A percentile compares a stretch with the other conserved stretches of the same genome.
These are phyloP conservation scores for Zoysia matrella DNA, from an alignment of 202 grass and related monocot genomes.

Conservation along the genomic window DNA sequence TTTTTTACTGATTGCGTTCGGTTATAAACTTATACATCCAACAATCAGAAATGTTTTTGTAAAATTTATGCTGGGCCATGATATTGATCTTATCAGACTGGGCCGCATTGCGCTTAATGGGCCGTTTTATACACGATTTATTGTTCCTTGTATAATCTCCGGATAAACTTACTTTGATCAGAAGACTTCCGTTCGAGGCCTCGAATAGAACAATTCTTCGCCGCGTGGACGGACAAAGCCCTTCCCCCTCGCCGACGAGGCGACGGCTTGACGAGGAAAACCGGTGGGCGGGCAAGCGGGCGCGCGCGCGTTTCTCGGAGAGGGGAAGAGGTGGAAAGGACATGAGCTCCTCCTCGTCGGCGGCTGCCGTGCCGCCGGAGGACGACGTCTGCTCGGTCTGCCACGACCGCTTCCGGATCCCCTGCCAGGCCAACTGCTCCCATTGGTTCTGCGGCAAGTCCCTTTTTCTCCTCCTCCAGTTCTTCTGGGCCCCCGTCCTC, in stretches of 20 bases:
- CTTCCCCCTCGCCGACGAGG: constrained; percentile 1
- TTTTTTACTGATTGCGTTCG: too few relatives aligned
- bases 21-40: too few relatives aligned
- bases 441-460: constrained; percentile 96
- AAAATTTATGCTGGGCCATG: too few relatives aligned
- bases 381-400: constrained; percentile 92
- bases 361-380: constrained; percentile 72
- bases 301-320: background rate
- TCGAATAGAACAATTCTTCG: background rate
- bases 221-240: background rate
- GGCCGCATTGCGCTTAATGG: too few relatives aligned
- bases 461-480: background rate
- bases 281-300: background rate
- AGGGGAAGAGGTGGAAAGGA: background rate
- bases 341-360: constrained; percentile 56
- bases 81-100: too few relatives aligned
- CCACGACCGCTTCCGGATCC: constrained; percentile 82
- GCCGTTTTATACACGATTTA: too few relatives aligned
- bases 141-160: too few relatives aligned
- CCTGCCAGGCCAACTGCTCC: constrained; percentile 97
- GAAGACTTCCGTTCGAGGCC: background rate
- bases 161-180: background rate
- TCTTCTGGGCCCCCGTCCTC: background rate
- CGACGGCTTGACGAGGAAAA: constrained; percentile 7
- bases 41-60: too few relatives aligned